Percentiles rank a stretch among this genome's conserved stretches.
phyloP scores from a whole-genome alignment of 176 grass and related monocot species.

The Tuctoria greenei region DNA sequence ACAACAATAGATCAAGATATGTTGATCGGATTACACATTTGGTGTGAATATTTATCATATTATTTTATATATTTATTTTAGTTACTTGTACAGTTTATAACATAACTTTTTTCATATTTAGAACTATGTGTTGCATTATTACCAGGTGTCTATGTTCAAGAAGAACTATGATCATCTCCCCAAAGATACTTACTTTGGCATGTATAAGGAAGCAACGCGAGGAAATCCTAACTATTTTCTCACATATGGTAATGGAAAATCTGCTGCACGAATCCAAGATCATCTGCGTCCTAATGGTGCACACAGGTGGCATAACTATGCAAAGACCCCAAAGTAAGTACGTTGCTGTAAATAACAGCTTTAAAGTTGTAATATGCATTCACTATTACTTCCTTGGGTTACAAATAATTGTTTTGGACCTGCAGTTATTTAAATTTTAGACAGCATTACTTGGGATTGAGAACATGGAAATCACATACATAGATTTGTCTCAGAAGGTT shows the following conservation, averaged over 20 bases:
- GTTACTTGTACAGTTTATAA: background rate
- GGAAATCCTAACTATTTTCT: constrained; percentile 97
- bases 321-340: constrained; percentile 75
- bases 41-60: background rate
- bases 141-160: constrained; percentile 97
- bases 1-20: background rate
- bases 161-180: constrained; percentile 99
- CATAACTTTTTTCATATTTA: background rate
- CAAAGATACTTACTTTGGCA: constrained; percentile 84
- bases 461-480: background rate
- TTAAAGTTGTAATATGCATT: background rate
- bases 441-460: background rate
- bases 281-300: constrained; percentile 95
- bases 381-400: background rate
- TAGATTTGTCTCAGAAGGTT: background rate
- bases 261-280: constrained; percentile 86
- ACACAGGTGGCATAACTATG: constrained; percentile 95
- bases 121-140: constrained; percentile 38
- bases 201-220: constrained; percentile 93
- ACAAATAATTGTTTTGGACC: background rate
- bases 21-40: background rate
- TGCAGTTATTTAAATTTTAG: background rate
- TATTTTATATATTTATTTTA: background rate
- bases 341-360: background rate
- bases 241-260: constrained; percentile 97